These are phyloP conservation scores for Nigrograna mackinnonii DNA, from an alignment of 2,329 filamentous ascomycete species.

Conservation along the genomic window DNA sequence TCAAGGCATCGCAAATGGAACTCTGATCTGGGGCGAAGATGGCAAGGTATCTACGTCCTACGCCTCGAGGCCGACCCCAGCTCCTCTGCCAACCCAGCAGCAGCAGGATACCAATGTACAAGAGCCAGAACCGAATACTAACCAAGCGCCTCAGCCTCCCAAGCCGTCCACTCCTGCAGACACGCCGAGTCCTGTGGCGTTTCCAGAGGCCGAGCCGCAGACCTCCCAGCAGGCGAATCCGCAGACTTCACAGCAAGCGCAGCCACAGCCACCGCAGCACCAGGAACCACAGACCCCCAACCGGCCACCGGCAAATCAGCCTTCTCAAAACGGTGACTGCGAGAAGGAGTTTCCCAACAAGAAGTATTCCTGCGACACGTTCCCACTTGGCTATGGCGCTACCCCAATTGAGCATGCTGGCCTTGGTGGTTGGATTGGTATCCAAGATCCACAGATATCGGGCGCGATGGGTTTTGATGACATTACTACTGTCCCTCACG, in stretches of 20 bases:
- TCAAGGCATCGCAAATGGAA: constrained; percentile 71
- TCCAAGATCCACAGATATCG: constrained; percentile 61
- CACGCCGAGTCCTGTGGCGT: constrained; percentile 18
- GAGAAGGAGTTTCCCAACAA: constrained; percentile 75
- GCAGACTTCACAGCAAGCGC: not conserved
- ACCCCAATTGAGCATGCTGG: constrained; percentile 69
- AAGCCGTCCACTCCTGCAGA: not conserved
- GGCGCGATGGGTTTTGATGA: constrained; percentile 48
- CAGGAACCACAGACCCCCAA: constrained; percentile 3
- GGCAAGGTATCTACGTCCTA: constrained; percentile 49
- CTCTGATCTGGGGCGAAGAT: constrained; percentile 65
- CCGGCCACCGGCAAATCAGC: constrained; percentile 5
- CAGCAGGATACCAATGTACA: no score
- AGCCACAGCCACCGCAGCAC: not conserved
- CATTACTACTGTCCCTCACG: constrained; percentile 69
- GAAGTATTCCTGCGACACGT: constrained; percentile 68
- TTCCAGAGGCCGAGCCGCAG: constrained; percentile 14
- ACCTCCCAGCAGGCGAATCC: not conserved
- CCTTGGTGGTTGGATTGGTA: constrained; percentile 76
- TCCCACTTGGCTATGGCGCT: constrained; percentile 83
- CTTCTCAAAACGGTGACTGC: not conserved
- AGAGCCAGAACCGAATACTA: no score
- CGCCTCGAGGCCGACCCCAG: constrained; percentile 1
- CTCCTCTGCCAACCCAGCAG: not conserved
- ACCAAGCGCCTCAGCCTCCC: not conserved